A percentile compares a stretch with the other conserved stretches of the same genome.
Evolutionary conservation across 2,329 filamentous ascomycete species (phyloP).

Genomic region (Grosmannia huntii): DNA sequence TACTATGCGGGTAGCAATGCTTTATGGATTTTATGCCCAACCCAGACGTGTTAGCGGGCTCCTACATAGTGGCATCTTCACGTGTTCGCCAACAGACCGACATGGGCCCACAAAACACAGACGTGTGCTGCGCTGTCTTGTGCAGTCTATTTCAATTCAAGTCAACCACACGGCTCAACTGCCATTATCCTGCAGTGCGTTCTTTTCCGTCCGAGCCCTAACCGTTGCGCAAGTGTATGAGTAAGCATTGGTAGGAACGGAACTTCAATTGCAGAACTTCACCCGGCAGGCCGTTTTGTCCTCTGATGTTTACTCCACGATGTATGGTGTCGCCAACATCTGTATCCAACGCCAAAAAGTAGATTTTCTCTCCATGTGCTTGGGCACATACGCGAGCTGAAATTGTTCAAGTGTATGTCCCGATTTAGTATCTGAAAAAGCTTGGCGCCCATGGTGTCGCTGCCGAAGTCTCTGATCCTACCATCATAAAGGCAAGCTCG

Average conservation of each 20-base stretch:
- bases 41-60: neutral
- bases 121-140: neutral
- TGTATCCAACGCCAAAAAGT: too few species aligned
- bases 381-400: too few species aligned
- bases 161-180: neutral
- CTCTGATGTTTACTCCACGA: too few species aligned
- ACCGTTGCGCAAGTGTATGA: too few species aligned
- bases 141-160: neutral
- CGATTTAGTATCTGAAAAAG: constrained; percentile 13
- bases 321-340: too few species aligned
- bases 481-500: constrained; percentile 31
- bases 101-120: neutral
- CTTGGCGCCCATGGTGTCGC: constrained; percentile 14
- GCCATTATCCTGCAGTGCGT: too few species aligned
- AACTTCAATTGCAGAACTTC: too few species aligned
- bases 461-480: constrained; percentile 19
- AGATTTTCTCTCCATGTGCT: too few species aligned
- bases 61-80: neutral
- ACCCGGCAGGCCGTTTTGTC: too few species aligned
- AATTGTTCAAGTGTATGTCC: too few species aligned
- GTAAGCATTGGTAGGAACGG: too few species aligned
- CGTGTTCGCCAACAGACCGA: neutral
- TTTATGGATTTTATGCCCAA: neutral
- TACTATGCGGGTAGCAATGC: neutral
- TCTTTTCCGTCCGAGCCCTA: too few species aligned